Base-by-base conservation (phyloP, 2,329 filamentous ascomycete genomes). In the Monosporascus sp. region DNA sequence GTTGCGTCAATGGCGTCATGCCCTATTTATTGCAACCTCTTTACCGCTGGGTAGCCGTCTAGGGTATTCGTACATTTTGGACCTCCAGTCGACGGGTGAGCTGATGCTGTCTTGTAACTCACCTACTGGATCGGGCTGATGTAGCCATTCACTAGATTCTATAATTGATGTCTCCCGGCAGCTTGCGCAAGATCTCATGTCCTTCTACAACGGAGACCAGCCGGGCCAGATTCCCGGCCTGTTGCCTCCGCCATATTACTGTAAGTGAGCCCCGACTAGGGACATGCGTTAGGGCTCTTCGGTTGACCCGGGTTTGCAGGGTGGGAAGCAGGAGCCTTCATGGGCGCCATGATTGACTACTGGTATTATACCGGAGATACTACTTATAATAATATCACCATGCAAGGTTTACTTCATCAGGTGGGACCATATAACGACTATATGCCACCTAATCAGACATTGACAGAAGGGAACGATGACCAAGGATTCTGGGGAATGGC, bases 281-380 rank as follows among this genome's bases (percentile, higher is more conserved):
- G 31, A 42, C 37, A 47, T 24, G 37, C 34, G 34, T 17, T 4
- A 9, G 15, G 34, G n/a, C n/a, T 38, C 9, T 18, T 9, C 50
- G 7, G 49, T 65, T 46, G 61, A 46, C 3, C 22, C 20, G 18
- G 6, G 27, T 31, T 31, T 20, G n/a, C 52, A 82, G 79, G 80
- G 80, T 91, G 84, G 89, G 86, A 88, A 70, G 86, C 78, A 11
- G 88, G 88, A 50, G 87, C 87, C 52, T 83, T 92, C 75, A 77
- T 85, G 70, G 82, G 81, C 22, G 76, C 86, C 2, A 73, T 94
- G 57, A 77, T 95, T 50, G 88, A 94, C 63, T 94, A 94, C 68
- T 95, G 89, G 88, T 88, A 85, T 65, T 89, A 90, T 66, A 93
- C 89, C 0, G 85, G 84, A 20, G 88, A 93, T 64, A 72, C 77